A percentile compares a stretch with the other conserved stretches of the same genome.
Conservation (phyloP, 1,139 yeast genomes). For the Suhomyces bokatorum region DNA sequence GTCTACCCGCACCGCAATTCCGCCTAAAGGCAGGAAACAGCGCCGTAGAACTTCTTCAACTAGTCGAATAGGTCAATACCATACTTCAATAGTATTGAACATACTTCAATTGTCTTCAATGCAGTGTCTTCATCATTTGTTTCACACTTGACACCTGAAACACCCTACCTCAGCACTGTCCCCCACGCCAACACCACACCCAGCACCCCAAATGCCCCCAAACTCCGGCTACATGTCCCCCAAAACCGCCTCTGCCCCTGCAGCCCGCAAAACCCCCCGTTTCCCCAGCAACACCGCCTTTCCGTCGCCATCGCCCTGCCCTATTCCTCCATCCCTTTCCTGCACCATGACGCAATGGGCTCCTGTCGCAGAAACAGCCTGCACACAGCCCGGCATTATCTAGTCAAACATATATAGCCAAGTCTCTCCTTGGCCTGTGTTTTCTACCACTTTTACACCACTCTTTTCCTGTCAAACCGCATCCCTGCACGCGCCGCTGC, state of each 20-base stretch:
- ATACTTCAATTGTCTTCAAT: no score
- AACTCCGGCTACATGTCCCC: no score
- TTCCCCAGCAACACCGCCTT: no score
- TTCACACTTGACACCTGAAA: background rate
- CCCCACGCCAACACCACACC: background rate
- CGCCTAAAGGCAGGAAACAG: no score
- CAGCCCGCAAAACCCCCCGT: no score
- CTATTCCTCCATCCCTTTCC: conserved; percentile 1
- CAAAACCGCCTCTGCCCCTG: no score
- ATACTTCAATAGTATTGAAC: no score
- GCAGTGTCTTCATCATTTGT: no score
- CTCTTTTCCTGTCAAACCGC: background rate
- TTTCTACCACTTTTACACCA: background rate
- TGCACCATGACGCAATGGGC: conserved; percentile 3
- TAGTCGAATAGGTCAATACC: no score
- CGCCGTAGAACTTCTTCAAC: no score
- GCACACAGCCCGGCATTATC: conserved; percentile 1
- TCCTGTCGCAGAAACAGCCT: background rate
- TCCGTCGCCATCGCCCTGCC: background rate
- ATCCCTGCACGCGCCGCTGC: background rate
- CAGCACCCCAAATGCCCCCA: background rate
- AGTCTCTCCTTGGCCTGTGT: background rate
- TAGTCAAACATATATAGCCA: conserved; percentile 1
- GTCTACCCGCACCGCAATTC: no score
- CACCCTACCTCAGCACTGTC: background rate